Evolutionary conservation across 129 eudicot species (phyloP), one percentile per base, ranked within the genome.

Genomic region (Centella asiatica): DNA sequence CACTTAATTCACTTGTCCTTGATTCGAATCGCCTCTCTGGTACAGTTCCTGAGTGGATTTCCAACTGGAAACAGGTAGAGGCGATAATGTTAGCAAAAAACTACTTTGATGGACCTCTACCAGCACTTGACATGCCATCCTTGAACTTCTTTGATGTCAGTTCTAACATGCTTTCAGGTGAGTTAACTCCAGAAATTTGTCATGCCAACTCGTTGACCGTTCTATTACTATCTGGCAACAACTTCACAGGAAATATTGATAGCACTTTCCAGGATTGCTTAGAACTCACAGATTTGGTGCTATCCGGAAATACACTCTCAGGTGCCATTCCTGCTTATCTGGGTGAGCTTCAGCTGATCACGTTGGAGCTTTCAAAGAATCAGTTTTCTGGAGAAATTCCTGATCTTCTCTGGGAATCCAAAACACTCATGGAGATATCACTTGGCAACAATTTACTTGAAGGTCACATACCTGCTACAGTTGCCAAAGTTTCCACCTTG

Each of bases 291-390:
- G 88, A 84, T 69, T 61, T 90, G 63, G 80, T 87, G 56, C 69
- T 90, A 70, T 87, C 95, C 36, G 94, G 70, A 60, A 90, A 90
- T 40, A 39, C 71, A 26, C 78, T 90, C 6, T 73, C 65, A 44
- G 95, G 98, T 53, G 90, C 85, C 57, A 15, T 90, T 28, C 95
- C 98, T 44, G 63, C 69, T 20, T 90, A 84, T 67, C 34, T 90
- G 2, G 98, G 98, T 20, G 72, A 79, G 34, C 98, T 90, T 72
- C 87, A 66, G 50, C 76, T 90, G 28, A 23, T 79, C 36, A 81
- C 83, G 5, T 32, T 90, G 70, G 98, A 87, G 57, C 63, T 90
- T 20, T 81, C 95, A 18, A 84, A 77, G 60, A 90, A 90, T 55
- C 73, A 57, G 45, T 73, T 87, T 32, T 77, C 76, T 26, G 98